Evolutionary conservation across 306 rosid species (phyloP), one percentile per base, ranked within the genome.

Genomic region (Crotalaria pallida): DNA sequence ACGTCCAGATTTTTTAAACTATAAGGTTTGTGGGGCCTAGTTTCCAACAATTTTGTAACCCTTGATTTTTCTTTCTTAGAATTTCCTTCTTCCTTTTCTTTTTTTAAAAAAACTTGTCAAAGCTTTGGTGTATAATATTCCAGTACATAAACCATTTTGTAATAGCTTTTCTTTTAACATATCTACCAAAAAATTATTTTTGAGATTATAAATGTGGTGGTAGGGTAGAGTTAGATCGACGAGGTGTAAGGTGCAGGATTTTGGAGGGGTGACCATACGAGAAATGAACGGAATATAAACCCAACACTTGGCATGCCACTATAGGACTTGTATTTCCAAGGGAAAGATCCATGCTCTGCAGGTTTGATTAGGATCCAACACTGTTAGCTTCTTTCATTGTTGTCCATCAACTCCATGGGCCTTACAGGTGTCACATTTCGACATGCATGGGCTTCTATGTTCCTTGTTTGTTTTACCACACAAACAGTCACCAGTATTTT

Each of bases 221-320:
- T 2, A 13, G 5, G 19, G 34, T 16, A 0, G 3, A 3, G 40
- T 0, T 2, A 3, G 49, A 7, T 6, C 1, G 43, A 50, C 4
- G 49, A 27, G 23, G 57, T 33, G 57, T 72, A 67, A 29, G 78
- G 74, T 73, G 55, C 0, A 73, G 38, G 69, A 27, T 55, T 48
- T 6, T n/a, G 27, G 43, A 67, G 6, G 23, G 11, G 47, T 76
- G 81, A 81, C 84, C 0, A 22, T 4, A 65, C 81, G 6, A 33
- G 43, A 53, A 34, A 47, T 23, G 44, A 45, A 26, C 26, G 1
- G 23, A 26, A 44, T 3, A 17, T 2, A 4, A 0, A 72, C 52
- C 70, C 19, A 41, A 58, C 75, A 80, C 74, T 69, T 75, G 80
- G 55, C 70, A 12, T 1, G 1, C 7, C 7, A 38, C 41, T 7